Percentiles rank a stretch among this genome's conserved stretches.
These are phyloP conservation scores for Passalora sequoiae DNA, from an alignment of 2,329 filamentous ascomycete species.

Conservation along the genomic window DNA sequence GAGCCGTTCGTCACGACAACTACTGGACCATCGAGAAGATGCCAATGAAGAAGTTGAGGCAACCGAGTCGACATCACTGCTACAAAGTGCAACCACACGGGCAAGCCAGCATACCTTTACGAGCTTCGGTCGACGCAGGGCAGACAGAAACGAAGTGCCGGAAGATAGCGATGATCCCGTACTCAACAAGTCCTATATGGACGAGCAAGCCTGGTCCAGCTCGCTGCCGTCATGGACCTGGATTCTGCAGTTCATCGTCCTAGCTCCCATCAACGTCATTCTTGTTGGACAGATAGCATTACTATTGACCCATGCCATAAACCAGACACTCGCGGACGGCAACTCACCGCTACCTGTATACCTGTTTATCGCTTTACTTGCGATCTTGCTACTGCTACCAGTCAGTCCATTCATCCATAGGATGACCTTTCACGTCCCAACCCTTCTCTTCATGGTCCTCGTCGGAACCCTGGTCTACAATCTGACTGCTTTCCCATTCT, in stretches of 20 bases:
- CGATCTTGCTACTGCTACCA: slow-evolving; percentile 68
- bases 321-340: slow-evolving; percentile 82
- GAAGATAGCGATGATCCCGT: slow-evolving; percentile 28
- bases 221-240: slow-evolving; percentile 77
- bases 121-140: slow-evolving; percentile 43
- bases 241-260: slow-evolving; percentile 76
- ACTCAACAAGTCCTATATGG: slow-evolving; percentile 48
- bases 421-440: slow-evolving; percentile 74
- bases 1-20: slow-evolving; percentile 27
- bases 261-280: slow-evolving; percentile 73
- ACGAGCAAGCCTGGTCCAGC: slow-evolving; percentile 82
- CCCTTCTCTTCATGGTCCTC: slow-evolving; percentile 69
- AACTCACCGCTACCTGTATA: slow-evolving; percentile 67
- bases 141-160: slow-evolving; percentile 32
- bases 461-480: slow-evolving; percentile 78
- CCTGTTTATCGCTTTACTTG: slow-evolving; percentile 61
- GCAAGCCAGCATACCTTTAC: slow-evolving; percentile 47
- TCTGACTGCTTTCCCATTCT: slow-evolving; percentile 83
- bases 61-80: slow-evolving; percentile 54
- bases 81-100: slow-evolving; percentile 43
- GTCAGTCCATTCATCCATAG: slow-evolving; percentile 81
- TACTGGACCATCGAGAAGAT: slow-evolving; percentile 17
- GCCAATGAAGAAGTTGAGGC: slow-evolving; percentile 25
- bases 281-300: slow-evolving; percentile 72
- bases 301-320: slow-evolving; percentile 63